A percentile compares a stretch with the other conserved stretches of the same genome.
Evolutionary conservation across 108 stramenopile genomes (phyloP).

Genomic region (Skeletonema costatum): DNA sequence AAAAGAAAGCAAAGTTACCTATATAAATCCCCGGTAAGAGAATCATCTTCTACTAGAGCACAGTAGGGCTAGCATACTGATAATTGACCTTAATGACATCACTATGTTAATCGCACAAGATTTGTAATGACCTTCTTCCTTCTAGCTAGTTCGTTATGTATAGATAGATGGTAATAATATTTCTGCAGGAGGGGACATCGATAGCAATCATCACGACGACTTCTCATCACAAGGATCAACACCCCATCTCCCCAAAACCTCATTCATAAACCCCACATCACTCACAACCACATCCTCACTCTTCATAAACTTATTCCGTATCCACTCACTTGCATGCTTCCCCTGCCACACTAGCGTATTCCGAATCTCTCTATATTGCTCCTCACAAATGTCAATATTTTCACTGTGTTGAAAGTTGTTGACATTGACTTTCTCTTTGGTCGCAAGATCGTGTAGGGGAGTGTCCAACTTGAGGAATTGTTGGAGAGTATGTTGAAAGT

Average conservation of each 20-base stretch:
- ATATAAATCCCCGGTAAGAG: background rate
- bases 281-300: conserved; percentile 42
- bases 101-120: too few relatives aligned
- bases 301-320: conserved; percentile 40
- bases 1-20: too few relatives aligned
- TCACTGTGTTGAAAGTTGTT: conserved; percentile 25
- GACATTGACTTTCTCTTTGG: conserved; percentile 31
- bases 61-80: too few relatives aligned
- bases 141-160: too few relatives aligned
- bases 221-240: conserved; percentile 12
- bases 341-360: conserved; percentile 15
- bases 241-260: conserved; percentile 2
- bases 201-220: background rate
- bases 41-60: background rate
- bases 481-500: conserved; percentile 40
- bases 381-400: conserved; percentile 48
- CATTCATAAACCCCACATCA: conserved; percentile 24
- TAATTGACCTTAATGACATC: too few relatives aligned
- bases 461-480: conserved; percentile 32
- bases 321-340: conserved; percentile 35
- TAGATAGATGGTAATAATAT: too few relatives aligned
- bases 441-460: conserved; percentile 18
- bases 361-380: conserved; percentile 16
- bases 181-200: too few relatives aligned
- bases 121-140: too few relatives aligned